Evolutionary conservation across 805 yeast genomes (phyloP).

Genomic region (Sungouiella blattae): DNA sequence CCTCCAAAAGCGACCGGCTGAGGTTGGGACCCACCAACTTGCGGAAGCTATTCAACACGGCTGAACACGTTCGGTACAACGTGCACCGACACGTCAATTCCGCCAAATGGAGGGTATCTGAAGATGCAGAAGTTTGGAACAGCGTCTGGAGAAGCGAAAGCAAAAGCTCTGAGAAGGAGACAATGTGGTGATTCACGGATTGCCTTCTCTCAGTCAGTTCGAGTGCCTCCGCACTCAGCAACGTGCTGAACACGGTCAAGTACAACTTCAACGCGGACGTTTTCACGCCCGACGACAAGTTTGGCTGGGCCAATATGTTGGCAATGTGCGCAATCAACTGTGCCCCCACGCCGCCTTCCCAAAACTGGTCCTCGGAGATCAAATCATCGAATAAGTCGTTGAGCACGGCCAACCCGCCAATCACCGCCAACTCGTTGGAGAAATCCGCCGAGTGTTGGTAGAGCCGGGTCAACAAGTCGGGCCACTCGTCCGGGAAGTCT

Average conservation of each 20-base stretch:
- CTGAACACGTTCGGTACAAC: constrained; percentile 24
- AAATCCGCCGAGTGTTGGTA: constrained; percentile 38
- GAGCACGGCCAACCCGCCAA: constrained; percentile 59
- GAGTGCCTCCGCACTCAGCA: constrained; percentile 49
- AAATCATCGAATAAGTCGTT: constrained; percentile 83
- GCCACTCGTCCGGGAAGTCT: constrained; percentile 98
- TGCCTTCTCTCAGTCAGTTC: constrained; percentile 33
- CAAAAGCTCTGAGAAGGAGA: constrained; percentile 9
- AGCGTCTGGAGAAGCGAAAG: constrained; percentile 5
- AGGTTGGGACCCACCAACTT: constrained; percentile 18
- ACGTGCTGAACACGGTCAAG: constrained; percentile 48
- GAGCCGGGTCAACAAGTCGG: constrained; percentile 52
- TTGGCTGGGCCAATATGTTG: constrained; percentile 28
- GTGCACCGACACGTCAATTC: constrained; percentile 24
- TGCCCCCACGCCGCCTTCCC: constrained; percentile 66
- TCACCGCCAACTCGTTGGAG: constrained; percentile 26
- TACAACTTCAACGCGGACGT: constrained; percentile 50
- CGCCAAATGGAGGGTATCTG: constrained; percentile 5
- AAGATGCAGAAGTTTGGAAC: neutral
- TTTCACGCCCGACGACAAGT: constrained; percentile 35
- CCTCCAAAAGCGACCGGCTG: constrained; percentile 12
- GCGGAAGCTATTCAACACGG: constrained; percentile 26
- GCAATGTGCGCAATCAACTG: constrained; percentile 51
- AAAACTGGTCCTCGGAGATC: constrained; percentile 81
- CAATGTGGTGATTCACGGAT: constrained; percentile 28